Evolutionary conservation across 1,284 basidiomycete species (phyloP), one percentile per base, ranked within the genome.

Genomic region (Exsudoporus floridanus): DNA sequence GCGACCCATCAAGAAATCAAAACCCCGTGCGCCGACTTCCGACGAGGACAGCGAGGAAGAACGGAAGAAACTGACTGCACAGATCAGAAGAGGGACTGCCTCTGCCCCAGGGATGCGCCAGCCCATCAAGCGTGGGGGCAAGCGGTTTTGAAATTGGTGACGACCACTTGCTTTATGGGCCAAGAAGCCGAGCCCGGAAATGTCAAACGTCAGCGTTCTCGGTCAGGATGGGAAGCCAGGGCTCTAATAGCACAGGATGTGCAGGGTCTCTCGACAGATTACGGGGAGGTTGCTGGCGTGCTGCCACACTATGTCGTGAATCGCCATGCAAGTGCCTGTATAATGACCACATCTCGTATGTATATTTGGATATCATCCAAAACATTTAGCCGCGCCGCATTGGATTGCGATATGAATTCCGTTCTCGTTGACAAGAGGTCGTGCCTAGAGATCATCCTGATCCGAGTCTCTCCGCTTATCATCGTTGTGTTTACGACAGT

Each of bases 91-190:
- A 27, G 67, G 70, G 55, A 55, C 55, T 41, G 49, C 50, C 21
- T 66, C 64, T 50, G 73, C 75, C 54, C 74, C 82, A 50, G 83
- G 63, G 19, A 75, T 83, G 42, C 79, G 82, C 59, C 88, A 90
- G 59, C 88, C 87, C 7, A 73, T 90, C 53, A 88, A 84, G 70
- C 79, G 88, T 59, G 84, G 84, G 35, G 84, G 81, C 23, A 86
- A 80, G 65, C 77, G 83, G 54, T 90, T 90, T 72, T 89, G 72
- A 78, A 50, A 54, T 46, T 47, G 5, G 18, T 39, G n/a, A 21
- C 9, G 13, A n/a, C 46, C 30, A 33, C 13, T 36, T 35, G 31
- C 38, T 49, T 38, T 21, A 19, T 34, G 21, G 7, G 21, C 49
- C 40, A 42, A 49, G 49, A 36, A 51, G 46, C 41, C 36, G 43